phyloP scores from a whole-genome alignment of 768 basidiomycete genomes.

The Naganishia randhawae region DNA sequence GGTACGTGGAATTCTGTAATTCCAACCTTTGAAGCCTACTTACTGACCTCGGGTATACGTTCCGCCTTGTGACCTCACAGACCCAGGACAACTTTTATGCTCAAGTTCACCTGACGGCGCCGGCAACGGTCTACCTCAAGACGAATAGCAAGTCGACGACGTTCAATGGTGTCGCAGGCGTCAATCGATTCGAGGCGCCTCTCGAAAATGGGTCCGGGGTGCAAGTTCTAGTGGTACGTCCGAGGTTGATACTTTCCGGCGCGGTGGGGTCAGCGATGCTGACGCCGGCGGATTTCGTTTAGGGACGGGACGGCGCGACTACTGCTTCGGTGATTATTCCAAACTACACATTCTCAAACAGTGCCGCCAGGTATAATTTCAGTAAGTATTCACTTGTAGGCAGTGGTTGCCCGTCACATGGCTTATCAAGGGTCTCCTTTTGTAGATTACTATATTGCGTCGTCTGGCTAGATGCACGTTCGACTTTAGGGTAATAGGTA shows the following conservation, averaged over 20 bases:
- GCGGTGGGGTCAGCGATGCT: background rate
- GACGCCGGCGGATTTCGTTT: background rate
- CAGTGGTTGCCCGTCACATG: too few relatives aligned
- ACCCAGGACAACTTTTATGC: slow-evolving; percentile 26
- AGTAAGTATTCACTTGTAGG: slow-evolving; percentile 19
- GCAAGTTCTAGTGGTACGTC: slow-evolving; percentile 19
- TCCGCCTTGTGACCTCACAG: background rate
- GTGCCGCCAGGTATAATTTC: slow-evolving; percentile 5
- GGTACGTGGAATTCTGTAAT: too few relatives aligned
- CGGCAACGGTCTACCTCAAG: slow-evolving; percentile 12
- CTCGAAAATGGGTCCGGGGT: slow-evolving; percentile 17
- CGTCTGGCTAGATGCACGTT: background rate
- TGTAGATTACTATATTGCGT: slow-evolving; percentile 12
- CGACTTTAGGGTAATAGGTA: background rate
- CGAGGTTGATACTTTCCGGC: background rate
- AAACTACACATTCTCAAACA: slow-evolving; percentile 12
- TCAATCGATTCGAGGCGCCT: slow-evolving; percentile 22
- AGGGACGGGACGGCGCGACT: background rate
- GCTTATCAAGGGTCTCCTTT: background rate
- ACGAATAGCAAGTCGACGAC: slow-evolving; percentile 3
- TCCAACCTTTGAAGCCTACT: background rate
- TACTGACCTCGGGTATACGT: background rate
- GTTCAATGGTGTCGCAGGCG: slow-evolving; percentile 13
- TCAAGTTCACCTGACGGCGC: slow-evolving; percentile 14
- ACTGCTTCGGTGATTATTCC: slow-evolving; percentile 1